Evolutionary conservation across 495 filamentous ascomycete species (phyloP), one percentile per base, ranked within the genome.

Genomic region (Penicillium paxilli): DNA sequence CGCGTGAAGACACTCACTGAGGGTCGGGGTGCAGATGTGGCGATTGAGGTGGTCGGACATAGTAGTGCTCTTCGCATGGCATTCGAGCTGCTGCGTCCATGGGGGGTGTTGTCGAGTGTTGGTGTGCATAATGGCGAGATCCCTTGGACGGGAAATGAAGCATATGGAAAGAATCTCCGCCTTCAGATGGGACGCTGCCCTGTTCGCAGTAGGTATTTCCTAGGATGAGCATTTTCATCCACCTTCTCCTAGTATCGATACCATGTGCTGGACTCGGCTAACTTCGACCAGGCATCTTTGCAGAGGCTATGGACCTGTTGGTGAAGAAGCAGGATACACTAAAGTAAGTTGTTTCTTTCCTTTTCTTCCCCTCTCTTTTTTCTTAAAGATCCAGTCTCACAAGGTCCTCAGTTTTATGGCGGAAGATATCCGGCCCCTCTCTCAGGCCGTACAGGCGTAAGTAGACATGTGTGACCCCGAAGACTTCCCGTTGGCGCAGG

Each of bases 181-280:
- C 63, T 96, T 12, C 89, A 96, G 64, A 96, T 96, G 86, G 92
- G 93, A 35, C 79, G 93, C 44, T 98, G 93, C 65, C 93, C 92
- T 2, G 93, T 97, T 35, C 63, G 70, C 1, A 73, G 71, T 66
- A 65, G 32, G 59, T 40, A 0, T 10, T 5, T 12, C 2, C 14
- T 20, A 8, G 2, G 16, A 5, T 38, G 6, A 5, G 5, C 5
- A 28, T 11, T 11, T 11, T 5, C 11, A 28, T 28, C 26, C 5
- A 28, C 26, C 26, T 11, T 5, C 11, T 28, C 11, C 11, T 11
- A 28, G 26, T 11, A n/a, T n/a, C n/a, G n/a, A n/a, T n/a, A n/a
- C n/a, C n/a, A n/a, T n/a, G n/a, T n/a, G n/a, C n/a, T n/a, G n/a
- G n/a, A n/a, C n/a, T n/a, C n/a, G n/a, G 20, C 51, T 65, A 14